Evolutionary conservation across 2,329 filamentous ascomycete genomes (phyloP), one percentile per base, ranked within the genome.

Genomic region (Diaporthe citri): DNA sequence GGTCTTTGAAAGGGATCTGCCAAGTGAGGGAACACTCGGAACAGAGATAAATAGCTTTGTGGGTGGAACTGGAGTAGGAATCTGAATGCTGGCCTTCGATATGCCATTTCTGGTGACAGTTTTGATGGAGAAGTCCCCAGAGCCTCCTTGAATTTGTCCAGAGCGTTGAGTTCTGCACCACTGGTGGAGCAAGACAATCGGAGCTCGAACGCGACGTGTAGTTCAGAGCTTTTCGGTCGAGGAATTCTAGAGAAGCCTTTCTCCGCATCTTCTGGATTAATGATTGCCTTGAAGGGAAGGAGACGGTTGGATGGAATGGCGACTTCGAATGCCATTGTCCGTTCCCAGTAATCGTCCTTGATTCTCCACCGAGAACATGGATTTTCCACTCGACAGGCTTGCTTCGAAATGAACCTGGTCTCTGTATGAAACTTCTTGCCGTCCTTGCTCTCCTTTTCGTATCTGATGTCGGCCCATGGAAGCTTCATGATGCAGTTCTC

Each of bases 301-400:
- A 2, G 4, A 36, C 36, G 36, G 10, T 36, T 36, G 36, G 36
- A 36, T 36, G 36, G 36, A 36, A 36, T 36, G 36, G 36, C 36
- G 4, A 73, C 48, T 6, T 66, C 48, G 13, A 73, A 73, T 6
- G 48, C 71, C 36, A 57, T 31, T 22, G 46, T 39, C 20, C 17
- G 41, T 13, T 56, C 15, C 71, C 71, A 73, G 2, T 34, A 41
- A 6, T 43, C 5, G 31, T 73, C 39, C 9, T 48, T 43, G 20
- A 73, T 8, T 8, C 52, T 31, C 60, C 60, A 69, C 4, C 5
- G 3, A 4, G 39, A 41, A 15, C 60, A 73, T 6, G 62, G 72
- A 28, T 73, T 69, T 1, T 60, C 60, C 46, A 55, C 41, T 6
- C 60, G 62, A 10, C 3, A 31, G 34, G 46, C 46, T 15, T 15